Conservation (phyloP, 78 protist species). For the Dictyostelium intermedium region DNA sequence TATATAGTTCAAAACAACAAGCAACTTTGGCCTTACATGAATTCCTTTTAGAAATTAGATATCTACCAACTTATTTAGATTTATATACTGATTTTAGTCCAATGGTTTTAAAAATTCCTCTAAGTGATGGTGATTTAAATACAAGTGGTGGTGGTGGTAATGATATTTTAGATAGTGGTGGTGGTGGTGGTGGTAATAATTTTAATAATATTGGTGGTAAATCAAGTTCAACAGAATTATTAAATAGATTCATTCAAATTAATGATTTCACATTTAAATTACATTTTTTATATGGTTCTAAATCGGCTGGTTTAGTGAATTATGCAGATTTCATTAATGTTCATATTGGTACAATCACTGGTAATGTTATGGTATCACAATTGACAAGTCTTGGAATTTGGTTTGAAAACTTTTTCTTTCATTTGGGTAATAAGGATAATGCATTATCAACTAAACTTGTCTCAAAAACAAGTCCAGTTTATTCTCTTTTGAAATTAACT, state of each 20-base stretch:
- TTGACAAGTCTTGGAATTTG: slow-evolving; percentile 70
- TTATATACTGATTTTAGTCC: slow-evolving; percentile 69
- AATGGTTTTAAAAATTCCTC: slow-evolving; percentile 54
- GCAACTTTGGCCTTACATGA: slow-evolving; percentile 64
- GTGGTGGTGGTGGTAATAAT: too few relatives aligned
- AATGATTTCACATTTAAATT: slow-evolving; percentile 71
- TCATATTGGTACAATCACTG: slow-evolving; percentile 64
- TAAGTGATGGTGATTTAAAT: not conserved
- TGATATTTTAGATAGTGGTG: not conserved
- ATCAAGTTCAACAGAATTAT: not conserved
- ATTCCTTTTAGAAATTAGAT: slow-evolving; percentile 54
- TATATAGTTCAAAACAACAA: slow-evolving; percentile 73
- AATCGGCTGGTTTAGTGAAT: slow-evolving; percentile 9
- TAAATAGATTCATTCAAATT: slow-evolving; percentile 58
- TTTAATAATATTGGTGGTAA: not conserved
- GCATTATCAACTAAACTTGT: slow-evolving; percentile 69
- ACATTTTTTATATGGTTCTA: slow-evolving; percentile 73
- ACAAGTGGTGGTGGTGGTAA: not conserved
- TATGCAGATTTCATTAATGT: slow-evolving; percentile 63
- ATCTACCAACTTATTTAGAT: slow-evolving; percentile 62
- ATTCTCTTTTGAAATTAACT: slow-evolving; percentile 12
- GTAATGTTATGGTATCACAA: slow-evolving; percentile 55
- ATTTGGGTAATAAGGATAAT: slow-evolving; percentile 58
- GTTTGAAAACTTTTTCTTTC: slow-evolving; percentile 65
- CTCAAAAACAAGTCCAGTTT: slow-evolving; percentile 51